phyloP scores from a whole-genome alignment of 2,329 filamentous ascomycete species.

The Atkinsonella texensis region DNA sequence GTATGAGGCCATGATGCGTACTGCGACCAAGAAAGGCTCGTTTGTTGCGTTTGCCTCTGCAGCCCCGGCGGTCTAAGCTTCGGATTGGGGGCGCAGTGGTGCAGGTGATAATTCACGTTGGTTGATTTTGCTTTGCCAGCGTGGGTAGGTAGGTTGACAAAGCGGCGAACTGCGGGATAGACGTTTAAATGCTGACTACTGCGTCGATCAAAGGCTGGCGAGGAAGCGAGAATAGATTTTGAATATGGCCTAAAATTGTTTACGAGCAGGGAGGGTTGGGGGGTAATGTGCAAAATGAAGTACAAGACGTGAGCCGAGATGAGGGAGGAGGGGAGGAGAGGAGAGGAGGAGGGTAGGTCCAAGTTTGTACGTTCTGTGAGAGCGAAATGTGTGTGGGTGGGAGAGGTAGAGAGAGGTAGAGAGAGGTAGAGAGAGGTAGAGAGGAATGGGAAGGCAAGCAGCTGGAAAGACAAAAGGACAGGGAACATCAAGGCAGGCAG shows the following conservation, averaged over 20 bases:
- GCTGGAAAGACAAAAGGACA: constrained; percentile 2
- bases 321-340: not conserved
- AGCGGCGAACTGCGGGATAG: not conserved
- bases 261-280: not conserved
- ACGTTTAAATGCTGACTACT: not conserved
- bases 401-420: not conserved
- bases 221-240: not conserved
- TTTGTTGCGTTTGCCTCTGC: not conserved
- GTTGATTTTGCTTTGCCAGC: not conserved
- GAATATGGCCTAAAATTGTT: not conserved
- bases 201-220: not conserved
- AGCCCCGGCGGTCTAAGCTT: not conserved
- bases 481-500: not conserved
- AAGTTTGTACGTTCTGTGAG: not conserved
- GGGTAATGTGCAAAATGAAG: not conserved
- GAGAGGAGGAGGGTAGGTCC: not conserved
- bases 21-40: not conserved
- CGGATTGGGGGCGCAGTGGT: constrained; percentile 10
- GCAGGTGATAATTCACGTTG: constrained; percentile 2
- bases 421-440: not conserved
- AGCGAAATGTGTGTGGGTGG: not conserved
- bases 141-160: not conserved
- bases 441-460: constrained; percentile 5
- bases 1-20: constrained; percentile 45
- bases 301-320: not conserved